phyloP scores from a whole-genome alignment of 768 basidiomycete species.

The Suillus ampliporus region DNA sequence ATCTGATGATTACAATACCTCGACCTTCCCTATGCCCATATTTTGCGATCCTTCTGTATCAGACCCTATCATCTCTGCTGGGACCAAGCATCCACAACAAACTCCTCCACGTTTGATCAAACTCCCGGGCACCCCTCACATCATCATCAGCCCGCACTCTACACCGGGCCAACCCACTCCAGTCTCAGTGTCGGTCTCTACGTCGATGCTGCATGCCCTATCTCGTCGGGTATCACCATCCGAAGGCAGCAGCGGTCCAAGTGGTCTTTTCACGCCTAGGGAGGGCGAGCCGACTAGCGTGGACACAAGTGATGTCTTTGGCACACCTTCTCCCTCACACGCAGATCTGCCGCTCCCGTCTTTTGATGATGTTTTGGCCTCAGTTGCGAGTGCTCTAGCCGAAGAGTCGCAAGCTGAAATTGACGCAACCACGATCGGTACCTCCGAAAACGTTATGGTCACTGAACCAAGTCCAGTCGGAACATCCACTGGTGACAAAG shows the following conservation, averaged over 20 bases:
- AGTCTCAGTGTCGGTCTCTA: conserved; percentile 23
- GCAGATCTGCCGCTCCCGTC: background rate
- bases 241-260: conserved; percentile 16
- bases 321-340: conserved; percentile 2
- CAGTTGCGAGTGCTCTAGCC: conserved; percentile 7
- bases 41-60: conserved; percentile 46
- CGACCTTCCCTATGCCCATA: conserved; percentile 43
- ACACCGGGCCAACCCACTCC: conserved; percentile 15
- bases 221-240: conserved; percentile 14
- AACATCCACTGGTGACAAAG: background rate
- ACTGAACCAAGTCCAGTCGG: background rate
- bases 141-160: conserved; percentile 21
- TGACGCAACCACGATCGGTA: too few species aligned
- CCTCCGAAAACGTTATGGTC: background rate
- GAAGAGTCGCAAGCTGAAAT: conserved; percentile 1
- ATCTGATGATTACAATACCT: background rate
- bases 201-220: conserved; percentile 28
- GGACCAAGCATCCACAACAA: conserved; percentile 4
- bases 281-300: conserved; percentile 14
- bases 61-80: conserved; percentile 37
- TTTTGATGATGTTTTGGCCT: conserved; percentile 6
- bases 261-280: conserved; percentile 47
- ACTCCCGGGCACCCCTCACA: conserved; percentile 27
- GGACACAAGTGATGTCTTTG: conserved; percentile 2
- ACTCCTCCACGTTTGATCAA: conserved; percentile 23